These are phyloP conservation scores for Exobasidium cylindrosporum DNA, from an alignment of 1,284 basidiomycete species.

Conservation along the genomic window DNA sequence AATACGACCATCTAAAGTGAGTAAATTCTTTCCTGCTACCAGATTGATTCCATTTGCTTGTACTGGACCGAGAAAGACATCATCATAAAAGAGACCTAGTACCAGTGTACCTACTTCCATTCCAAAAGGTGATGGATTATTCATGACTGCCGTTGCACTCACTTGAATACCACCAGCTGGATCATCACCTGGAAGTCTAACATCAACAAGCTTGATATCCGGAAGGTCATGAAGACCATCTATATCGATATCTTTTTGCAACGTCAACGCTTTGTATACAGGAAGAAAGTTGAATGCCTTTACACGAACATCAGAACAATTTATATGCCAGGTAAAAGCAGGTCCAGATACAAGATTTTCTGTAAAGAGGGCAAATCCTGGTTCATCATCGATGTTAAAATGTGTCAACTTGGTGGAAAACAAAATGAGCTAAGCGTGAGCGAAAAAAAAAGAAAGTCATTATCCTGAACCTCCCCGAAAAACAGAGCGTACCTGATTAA, in stretches of 20 bases:
- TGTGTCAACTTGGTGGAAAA: slow-evolving; percentile 31
- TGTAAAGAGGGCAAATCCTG: slow-evolving; percentile 53
- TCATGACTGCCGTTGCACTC: slow-evolving; percentile 63
- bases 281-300: slow-evolving; percentile 62
- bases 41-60: slow-evolving; percentile 50
- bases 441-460: neutral
- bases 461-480: too few species aligned
- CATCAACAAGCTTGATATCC: slow-evolving; percentile 64
- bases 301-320: slow-evolving; percentile 64
- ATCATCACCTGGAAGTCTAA: slow-evolving; percentile 71
- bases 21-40: slow-evolving; percentile 61
- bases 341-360: slow-evolving; percentile 65
- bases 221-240: slow-evolving; percentile 69
- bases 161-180: slow-evolving; percentile 70
- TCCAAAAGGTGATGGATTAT: slow-evolving; percentile 71
- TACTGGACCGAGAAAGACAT: slow-evolving; percentile 65
- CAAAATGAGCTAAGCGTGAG: neutral
- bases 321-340: slow-evolving; percentile 71
- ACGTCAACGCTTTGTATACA: slow-evolving; percentile 43
- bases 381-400: slow-evolving; percentile 50
- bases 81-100: slow-evolving; percentile 66
- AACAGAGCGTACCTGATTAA: slow-evolving; percentile 48
- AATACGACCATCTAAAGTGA: slow-evolving; percentile 66
- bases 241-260: slow-evolving; percentile 47
- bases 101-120: slow-evolving; percentile 70